phyloP scores from a whole-genome alignment of 2,329 filamentous ascomycete species.

The Plenodomus tracheiphilus region DNA sequence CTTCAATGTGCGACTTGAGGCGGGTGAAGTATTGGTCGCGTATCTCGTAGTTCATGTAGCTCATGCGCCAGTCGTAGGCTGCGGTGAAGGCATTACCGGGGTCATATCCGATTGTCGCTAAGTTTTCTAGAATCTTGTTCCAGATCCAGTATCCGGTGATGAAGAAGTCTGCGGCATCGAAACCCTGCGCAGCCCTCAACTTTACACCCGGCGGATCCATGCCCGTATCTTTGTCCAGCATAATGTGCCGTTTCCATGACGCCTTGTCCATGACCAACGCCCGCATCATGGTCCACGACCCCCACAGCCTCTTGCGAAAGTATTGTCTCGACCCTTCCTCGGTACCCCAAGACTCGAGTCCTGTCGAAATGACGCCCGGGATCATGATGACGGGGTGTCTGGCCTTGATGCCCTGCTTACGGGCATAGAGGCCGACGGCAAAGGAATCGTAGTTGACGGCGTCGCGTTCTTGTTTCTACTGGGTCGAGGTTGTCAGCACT shows the following conservation, averaged over 20 bases:
- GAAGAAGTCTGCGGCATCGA: slow-evolving; percentile 97
- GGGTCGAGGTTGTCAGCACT: slow-evolving; percentile 30
- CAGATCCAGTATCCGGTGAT: slow-evolving; percentile 94
- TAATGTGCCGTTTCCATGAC: slow-evolving; percentile 92
- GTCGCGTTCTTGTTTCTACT: slow-evolving; percentile 80
- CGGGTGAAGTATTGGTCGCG: slow-evolving; percentile 93
- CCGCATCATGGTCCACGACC: slow-evolving; percentile 98
- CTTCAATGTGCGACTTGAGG: slow-evolving; percentile 87
- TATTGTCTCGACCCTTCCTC: slow-evolving; percentile 82
- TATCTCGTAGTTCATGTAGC: slow-evolving; percentile 84
- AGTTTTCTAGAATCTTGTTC: slow-evolving; percentile 97
- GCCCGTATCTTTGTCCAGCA: slow-evolving; percentile 90
- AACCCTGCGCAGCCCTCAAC: slow-evolving; percentile 89
- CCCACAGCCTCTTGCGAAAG: slow-evolving; percentile 93
- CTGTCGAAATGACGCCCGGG: slow-evolving; percentile 95
- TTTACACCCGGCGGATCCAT: slow-evolving; percentile 90
- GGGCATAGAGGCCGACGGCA: slow-evolving; percentile 81
- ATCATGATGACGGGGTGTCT: slow-evolving; percentile 95
- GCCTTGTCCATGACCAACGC: slow-evolving; percentile 92
- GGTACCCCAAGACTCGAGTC: slow-evolving; percentile 95
- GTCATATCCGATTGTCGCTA: slow-evolving; percentile 95
- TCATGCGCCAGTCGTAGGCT: slow-evolving; percentile 88
- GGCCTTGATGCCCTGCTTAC: slow-evolving; percentile 76
- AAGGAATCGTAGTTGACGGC: slow-evolving; percentile 93
- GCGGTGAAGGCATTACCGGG: slow-evolving; percentile 73